These are phyloP conservation scores for Balamuthia mandrillaris DNA, from an alignment of 208 protist genomes.

Conservation along the genomic window DNA sequence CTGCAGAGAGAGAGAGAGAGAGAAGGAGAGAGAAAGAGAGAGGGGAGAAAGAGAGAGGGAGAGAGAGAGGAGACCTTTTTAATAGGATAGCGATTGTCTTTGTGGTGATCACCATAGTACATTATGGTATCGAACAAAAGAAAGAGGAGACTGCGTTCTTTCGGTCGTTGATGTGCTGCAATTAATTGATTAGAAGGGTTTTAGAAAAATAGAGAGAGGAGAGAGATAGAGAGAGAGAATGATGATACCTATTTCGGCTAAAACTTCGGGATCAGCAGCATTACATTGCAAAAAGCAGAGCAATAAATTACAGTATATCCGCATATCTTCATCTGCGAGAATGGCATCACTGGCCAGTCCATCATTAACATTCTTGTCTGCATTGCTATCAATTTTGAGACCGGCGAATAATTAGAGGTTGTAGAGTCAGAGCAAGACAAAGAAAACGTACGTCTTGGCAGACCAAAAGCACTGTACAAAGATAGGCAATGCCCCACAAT, in stretches of 20 bases:
- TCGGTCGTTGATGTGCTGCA: not conserved
- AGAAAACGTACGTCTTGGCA: not conserved
- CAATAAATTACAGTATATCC: conserved; percentile 15
- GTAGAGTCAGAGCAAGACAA: not conserved
- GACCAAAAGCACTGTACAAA: not conserved
- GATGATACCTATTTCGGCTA: not conserved
- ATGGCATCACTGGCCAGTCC: not conserved
- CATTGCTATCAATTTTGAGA: not conserved
- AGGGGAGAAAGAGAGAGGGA: not conserved
- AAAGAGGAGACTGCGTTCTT: not conserved
- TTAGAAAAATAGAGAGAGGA: not conserved
- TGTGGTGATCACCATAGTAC: not conserved
- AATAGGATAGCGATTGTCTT: conserved; percentile 12
- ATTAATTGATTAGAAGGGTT: not conserved
- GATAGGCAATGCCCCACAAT: not conserved
- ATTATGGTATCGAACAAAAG: not conserved
- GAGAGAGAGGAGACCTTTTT: conserved; percentile 5
- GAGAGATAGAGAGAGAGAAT: not conserved
- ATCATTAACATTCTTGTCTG: not conserved
- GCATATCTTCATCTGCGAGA: conserved; percentile 20
- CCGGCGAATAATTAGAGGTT: not conserved
- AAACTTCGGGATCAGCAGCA: not conserved
- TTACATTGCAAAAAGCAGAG: not conserved
- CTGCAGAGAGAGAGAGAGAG: no score
- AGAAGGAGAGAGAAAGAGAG: not conserved